Conservation (phyloP, 331 rosid genomes). For the Erythrophleum ivorense region DNA sequence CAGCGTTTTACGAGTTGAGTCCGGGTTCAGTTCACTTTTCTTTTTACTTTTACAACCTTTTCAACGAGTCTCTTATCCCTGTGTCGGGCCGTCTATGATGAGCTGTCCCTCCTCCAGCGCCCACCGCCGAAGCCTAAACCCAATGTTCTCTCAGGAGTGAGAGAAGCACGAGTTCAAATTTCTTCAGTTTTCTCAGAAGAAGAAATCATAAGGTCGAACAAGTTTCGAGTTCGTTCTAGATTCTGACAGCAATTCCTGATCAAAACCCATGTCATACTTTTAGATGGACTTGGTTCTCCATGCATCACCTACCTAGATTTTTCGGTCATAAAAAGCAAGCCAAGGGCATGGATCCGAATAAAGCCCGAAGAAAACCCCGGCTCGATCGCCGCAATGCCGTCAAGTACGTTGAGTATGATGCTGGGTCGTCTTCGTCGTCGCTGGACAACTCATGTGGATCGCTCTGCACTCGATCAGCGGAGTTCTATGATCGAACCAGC, state of each 20-base stretch:
- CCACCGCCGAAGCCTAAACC: background rate
- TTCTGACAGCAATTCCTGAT: background rate
- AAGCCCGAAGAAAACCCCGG: constrained; percentile 55
- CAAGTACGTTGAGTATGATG: constrained; percentile 74
- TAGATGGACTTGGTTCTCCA: constrained; percentile 68
- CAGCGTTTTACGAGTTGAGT: constrained; percentile 63
- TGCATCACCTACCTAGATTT: constrained; percentile 65
- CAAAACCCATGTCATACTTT: constrained; percentile 9
- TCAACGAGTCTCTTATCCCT: background rate
- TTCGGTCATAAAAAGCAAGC: constrained; percentile 43
- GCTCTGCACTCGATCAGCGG: constrained; percentile 68
- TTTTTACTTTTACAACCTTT: background rate
- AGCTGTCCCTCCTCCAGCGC: constrained; percentile 6
- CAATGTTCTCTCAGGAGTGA: no score
- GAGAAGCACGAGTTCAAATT: background rate
- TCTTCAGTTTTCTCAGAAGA: background rate
- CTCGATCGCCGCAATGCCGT: constrained; percentile 87
- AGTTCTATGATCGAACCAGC: constrained; percentile 65
- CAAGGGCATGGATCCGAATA: constrained; percentile 59
- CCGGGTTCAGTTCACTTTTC: background rate
- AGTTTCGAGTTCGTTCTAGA: background rate
- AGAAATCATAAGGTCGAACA: background rate
- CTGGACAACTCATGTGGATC: constrained; percentile 49
- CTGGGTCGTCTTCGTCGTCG: constrained; percentile 53
- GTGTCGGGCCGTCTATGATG: constrained; percentile 2